Evolutionary conservation across 2,329 filamentous ascomycete genomes (phyloP), one percentile per base, ranked within the genome.

Genomic region (Cladobotryum mycophilum): DNA sequence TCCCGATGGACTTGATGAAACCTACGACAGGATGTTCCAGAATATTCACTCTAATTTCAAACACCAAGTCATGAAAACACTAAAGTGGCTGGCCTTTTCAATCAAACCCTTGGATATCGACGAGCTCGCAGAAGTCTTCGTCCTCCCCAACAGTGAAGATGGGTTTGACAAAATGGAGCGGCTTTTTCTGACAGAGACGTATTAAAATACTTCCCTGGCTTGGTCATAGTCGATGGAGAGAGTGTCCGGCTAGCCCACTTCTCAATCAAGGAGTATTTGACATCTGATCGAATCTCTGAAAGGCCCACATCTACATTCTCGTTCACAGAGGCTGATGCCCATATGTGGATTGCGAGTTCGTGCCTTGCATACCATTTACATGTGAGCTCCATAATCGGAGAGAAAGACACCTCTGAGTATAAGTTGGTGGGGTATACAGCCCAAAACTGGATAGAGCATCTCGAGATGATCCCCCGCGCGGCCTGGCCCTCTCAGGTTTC

Each of bases 211-310:
- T 45, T 52, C 15, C 15, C 42, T 18, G 25, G 45, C 14, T 42
- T 52, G 12, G 14, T 54, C 8, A 18, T 52, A 2, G 12, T 36
- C 2, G 30, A 18, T 1, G 13, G 17, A 5, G 1, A 18, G 14
- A 5, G 12, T 2, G 42, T 54, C 20, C 49, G 52, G 15, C 22
- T 52, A 15, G 49, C 49, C 11, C 52, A 54, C 9, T 47, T 47
- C 25, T 54, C 52, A 3, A 38, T 54, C 5, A 52, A 54, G 30
- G 52, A 52, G 38, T 52, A 54, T 18, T 17, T 52, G 38, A 33
- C 22, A 9, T 54, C 45, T n/a, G 33, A 33, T 15, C 46, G 43
- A 12, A 52, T 54, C 5, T 3, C n/a, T 33, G 8, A 47, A 5
- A 14, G 35, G 5, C 37, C 38, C 12, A 20, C 35, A 13, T 37